These are phyloP conservation scores for Talaromyces sp. DNA, from an alignment of 2,329 filamentous ascomycete species.

Conservation along the genomic window DNA sequence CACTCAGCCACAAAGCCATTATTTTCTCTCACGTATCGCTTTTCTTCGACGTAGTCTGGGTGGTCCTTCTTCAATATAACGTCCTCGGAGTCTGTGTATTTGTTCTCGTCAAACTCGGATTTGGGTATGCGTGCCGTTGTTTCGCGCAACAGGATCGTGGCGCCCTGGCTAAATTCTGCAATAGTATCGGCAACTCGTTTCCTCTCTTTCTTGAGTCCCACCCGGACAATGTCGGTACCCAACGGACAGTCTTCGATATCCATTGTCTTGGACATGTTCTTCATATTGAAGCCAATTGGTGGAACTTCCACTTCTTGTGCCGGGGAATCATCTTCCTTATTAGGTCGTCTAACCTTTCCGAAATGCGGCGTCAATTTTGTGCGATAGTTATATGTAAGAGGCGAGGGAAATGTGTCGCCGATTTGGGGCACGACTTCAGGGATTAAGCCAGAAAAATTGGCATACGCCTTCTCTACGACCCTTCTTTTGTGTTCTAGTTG, in stretches of 20 bases:
- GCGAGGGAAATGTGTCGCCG: conserved; percentile 81
- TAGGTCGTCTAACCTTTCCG: conserved; percentile 62
- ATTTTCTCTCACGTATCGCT: conserved; percentile 83
- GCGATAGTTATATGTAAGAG: conserved; percentile 86
- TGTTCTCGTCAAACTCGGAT: conserved; percentile 9
- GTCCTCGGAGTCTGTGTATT: conserved; percentile 34
- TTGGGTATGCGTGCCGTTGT: conserved; percentile 61
- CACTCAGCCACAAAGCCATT: conserved; percentile 84
- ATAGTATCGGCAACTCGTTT: conserved; percentile 69
- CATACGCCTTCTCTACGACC: conserved; percentile 87
- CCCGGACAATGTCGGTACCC: conserved; percentile 77
- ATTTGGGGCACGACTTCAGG: conserved; percentile 71
- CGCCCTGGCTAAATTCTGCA: conserved; percentile 70
- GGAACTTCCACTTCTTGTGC: conserved; percentile 52
- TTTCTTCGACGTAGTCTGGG: conserved; percentile 67
- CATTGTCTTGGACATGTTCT: conserved; percentile 73
- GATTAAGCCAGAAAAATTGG: conserved; percentile 81
- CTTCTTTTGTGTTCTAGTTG: conserved; percentile 80
- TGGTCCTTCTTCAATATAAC: conserved; percentile 54
- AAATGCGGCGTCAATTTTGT: conserved; percentile 98
- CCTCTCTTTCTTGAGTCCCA: conserved; percentile 76
- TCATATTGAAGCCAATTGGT: conserved; percentile 84
- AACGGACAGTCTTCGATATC: conserved; percentile 98
- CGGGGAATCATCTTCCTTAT: conserved; percentile 46
- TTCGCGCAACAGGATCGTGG: conserved; percentile 85